phyloP scores from a whole-genome alignment of 495 filamentous ascomycete species.

The Penicillium parvum region DNA sequence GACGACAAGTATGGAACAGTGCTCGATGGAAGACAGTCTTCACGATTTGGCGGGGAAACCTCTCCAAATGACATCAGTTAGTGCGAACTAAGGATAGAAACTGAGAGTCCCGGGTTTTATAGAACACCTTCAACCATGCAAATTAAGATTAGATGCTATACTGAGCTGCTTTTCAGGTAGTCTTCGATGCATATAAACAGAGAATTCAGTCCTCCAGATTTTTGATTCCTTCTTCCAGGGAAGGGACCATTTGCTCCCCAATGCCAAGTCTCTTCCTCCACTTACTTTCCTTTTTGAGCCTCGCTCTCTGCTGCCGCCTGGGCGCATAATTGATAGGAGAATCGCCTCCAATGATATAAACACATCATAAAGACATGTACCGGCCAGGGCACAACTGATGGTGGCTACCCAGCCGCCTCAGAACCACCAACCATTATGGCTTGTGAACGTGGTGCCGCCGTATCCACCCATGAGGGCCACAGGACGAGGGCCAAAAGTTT shows the following conservation, averaged over 20 bases:
- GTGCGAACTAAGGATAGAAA: no score
- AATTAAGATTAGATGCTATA: no score
- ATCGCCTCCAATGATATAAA: conserved; percentile 22
- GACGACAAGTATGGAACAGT: background rate
- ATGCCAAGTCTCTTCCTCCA: conserved; percentile 13
- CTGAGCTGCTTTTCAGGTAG: background rate
- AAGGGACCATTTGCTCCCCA: background rate
- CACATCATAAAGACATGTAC: conserved; percentile 17
- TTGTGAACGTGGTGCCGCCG: conserved; percentile 8
- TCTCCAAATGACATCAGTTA: no score
- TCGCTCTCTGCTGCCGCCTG: conserved; percentile 11
- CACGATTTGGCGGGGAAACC: no score
- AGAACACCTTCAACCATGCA: no score
- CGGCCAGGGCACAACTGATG: conserved; percentile 15
- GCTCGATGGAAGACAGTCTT: background rate
- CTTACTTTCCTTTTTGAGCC: conserved; percentile 13
- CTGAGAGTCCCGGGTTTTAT: no score
- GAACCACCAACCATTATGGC: conserved; percentile 19
- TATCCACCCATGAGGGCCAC: conserved; percentile 24
- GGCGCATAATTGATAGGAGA: conserved; percentile 21
- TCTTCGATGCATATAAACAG: background rate
- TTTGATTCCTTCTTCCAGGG: conserved; percentile 5
- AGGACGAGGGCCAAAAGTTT: conserved; percentile 22
- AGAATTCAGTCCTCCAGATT: conserved; percentile 2
- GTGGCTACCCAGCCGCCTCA: conserved; percentile 24